Conservation (phyloP, 1,284 basidiomycete genomes). For the Coniophora puteana region DNA sequence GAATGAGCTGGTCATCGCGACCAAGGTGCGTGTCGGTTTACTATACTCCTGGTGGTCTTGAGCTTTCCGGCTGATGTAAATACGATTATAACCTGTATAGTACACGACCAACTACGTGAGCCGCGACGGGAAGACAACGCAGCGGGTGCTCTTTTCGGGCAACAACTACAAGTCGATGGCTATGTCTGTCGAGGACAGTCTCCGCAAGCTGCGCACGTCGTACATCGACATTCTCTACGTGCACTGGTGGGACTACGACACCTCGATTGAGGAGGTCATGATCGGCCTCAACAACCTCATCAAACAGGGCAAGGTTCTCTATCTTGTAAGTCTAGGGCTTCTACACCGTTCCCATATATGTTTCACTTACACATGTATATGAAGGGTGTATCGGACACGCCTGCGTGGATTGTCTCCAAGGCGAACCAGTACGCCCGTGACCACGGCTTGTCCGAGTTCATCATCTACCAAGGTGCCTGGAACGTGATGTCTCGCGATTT, state of each 20-base stretch:
- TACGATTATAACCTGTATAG: slow-evolving; percentile 2
- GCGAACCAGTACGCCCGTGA: slow-evolving; percentile 46
- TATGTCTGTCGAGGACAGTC: slow-evolving; percentile 39
- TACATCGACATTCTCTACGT: slow-evolving; percentile 55
- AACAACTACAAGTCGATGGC: slow-evolving; percentile 46
- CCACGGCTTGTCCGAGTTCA: slow-evolving; percentile 42
- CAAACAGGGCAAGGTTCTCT: slow-evolving; percentile 42
- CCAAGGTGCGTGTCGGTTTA: slow-evolving; percentile 18
- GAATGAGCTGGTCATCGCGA: slow-evolving; percentile 33
- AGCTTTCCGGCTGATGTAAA: too few relatives aligned
- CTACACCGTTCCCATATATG: not conserved
- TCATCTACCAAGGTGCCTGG: slow-evolving; percentile 50
- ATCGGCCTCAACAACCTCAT: slow-evolving; percentile 42
- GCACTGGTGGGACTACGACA: slow-evolving; percentile 53
- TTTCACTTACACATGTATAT: not conserved
- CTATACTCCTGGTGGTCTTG: not conserved
- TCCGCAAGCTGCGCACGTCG: slow-evolving; percentile 53
- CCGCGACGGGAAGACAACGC: slow-evolving; percentile 18
- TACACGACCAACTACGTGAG: slow-evolving; percentile 34
- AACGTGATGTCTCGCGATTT: slow-evolving; percentile 41
- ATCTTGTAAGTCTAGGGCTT: slow-evolving; percentile 30
- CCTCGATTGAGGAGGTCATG: slow-evolving; percentile 56
- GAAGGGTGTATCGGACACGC: slow-evolving; percentile 34
- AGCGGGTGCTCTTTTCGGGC: slow-evolving; percentile 42
- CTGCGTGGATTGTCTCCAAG: slow-evolving; percentile 45